Conservation (phyloP, 805 yeast species). For the Wickerhamomyces strasburgensis region DNA sequence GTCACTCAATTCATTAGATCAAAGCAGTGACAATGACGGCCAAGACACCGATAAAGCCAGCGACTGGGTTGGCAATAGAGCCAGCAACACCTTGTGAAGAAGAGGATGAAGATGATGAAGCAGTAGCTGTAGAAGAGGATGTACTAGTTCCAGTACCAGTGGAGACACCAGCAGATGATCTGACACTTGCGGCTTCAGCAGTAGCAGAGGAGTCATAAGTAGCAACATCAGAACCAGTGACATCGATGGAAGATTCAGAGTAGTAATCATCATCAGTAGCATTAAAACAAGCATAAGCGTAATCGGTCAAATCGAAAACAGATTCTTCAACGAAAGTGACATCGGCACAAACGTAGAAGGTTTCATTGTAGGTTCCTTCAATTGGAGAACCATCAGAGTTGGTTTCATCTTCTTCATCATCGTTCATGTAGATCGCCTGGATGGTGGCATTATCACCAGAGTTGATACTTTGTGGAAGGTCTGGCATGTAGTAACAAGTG, state of each 20-base stretch:
- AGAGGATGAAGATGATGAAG: constrained; percentile 12
- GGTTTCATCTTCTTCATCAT: constrained; percentile 22
- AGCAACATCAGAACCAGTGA: constrained; percentile 17
- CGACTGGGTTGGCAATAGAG: constrained; percentile 16
- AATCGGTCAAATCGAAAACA: constrained; percentile 32
- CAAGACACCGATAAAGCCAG: constrained; percentile 20
- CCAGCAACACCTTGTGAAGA: constrained; percentile 14
- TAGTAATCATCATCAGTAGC: constrained; percentile 36
- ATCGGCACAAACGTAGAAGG: constrained; percentile 44
- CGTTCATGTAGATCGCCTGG: constrained; percentile 38
- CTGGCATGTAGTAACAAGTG: constrained; percentile 42
- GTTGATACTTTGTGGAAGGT: constrained; percentile 32
- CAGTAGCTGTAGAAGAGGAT: constrained; percentile 12
- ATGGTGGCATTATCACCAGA: constrained; percentile 40
- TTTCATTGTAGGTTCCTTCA: constrained; percentile 33
- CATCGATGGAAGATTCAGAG: constrained; percentile 26
- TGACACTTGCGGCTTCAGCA: constrained; percentile 14
- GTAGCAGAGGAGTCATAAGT: constrained; percentile 18
- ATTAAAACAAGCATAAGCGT: constrained; percentile 37
- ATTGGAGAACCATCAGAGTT: constrained; percentile 27
- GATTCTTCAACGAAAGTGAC: constrained; percentile 37
- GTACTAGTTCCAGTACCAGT: constrained; percentile 9
- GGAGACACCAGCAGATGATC: constrained; percentile 18
- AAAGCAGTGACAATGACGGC: constrained; percentile 20
- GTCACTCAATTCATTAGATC: constrained; percentile 6